phyloP scores from a whole-genome alignment of 306 rosid species.

The Prinsepia uniflora region DNA sequence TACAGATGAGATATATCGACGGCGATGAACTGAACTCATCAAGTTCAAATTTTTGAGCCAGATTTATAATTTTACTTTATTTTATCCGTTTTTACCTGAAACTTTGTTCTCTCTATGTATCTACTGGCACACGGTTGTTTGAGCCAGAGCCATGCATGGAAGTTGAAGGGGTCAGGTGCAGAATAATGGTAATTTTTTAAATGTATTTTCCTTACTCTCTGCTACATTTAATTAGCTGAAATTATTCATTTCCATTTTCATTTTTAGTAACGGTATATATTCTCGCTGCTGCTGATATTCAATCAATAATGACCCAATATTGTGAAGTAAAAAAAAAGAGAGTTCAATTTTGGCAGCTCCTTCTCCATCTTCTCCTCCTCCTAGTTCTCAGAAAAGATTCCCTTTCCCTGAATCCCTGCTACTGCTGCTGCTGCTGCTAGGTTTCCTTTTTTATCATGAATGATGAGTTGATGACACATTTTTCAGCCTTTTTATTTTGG shows the following conservation, averaged over 20 bases:
- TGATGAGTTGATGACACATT: conserved; percentile 87
- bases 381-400: conserved; percentile 71
- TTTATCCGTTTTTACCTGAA: neutral
- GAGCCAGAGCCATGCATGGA: conserved; percentile 50
- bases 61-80: too few species aligned
- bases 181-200: conserved; percentile 13
- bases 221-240: conserved; percentile 38
- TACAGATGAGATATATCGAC: neutral
- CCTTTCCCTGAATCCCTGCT: conserved; percentile 29
- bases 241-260: conserved; percentile 11
- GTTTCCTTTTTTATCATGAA: conserved; percentile 67
- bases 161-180: conserved; percentile 10
- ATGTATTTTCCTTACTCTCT: conserved; percentile 35
- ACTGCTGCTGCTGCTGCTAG: too few species aligned
- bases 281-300: conserved; percentile 27
- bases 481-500: conserved; percentile 54
- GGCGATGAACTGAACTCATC: neutral
- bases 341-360: conserved; percentile 3
- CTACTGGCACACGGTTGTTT: conserved; percentile 51
- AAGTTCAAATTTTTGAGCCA: neutral
- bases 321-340: conserved; percentile 20
- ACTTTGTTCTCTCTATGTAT: neutral
- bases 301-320: conserved; percentile 15
- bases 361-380: too few species aligned
- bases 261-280: neutral